These are phyloP conservation scores for Spathaspora sp. DNA, from an alignment of 1,139 yeast species.

Conservation along the genomic window DNA sequence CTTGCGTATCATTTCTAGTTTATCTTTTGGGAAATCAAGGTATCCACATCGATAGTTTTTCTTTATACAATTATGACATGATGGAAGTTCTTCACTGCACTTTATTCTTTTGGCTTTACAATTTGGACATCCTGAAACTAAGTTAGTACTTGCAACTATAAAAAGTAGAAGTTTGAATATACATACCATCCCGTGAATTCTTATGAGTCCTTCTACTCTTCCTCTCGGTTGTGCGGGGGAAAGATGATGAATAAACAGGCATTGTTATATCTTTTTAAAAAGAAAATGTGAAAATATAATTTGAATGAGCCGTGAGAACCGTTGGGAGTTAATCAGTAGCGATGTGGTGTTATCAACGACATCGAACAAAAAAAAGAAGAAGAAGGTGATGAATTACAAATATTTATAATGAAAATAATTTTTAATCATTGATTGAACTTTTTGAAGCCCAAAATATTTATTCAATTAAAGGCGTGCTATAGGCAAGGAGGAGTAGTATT, in stretches of 20 bases:
- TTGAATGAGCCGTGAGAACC: not conserved
- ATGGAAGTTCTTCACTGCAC: constrained; percentile 45
- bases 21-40: constrained; percentile 40
- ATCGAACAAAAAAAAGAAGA: not conserved
- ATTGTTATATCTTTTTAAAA: not conserved
- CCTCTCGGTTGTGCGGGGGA: constrained; percentile 25
- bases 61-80: constrained; percentile 40
- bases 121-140: constrained; percentile 36
- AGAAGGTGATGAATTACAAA: not conserved
- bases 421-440: not conserved
- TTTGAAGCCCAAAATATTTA: constrained; percentile 1
- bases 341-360: not conserved
- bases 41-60: constrained; percentile 44
- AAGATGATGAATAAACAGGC: constrained; percentile 1
- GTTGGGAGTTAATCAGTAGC: not conserved
- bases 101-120: constrained; percentile 46
- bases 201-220: constrained; percentile 46
- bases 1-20: constrained; percentile 30
- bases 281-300: not conserved
- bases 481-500: constrained; percentile 1
- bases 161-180: not conserved
- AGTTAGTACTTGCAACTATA: not conserved
- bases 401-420: constrained; percentile 1
- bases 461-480: not conserved
- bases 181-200: constrained; percentile 44